Base-by-base conservation (phyloP, 306 rosid species). In the Vigna hirtella region DNA sequence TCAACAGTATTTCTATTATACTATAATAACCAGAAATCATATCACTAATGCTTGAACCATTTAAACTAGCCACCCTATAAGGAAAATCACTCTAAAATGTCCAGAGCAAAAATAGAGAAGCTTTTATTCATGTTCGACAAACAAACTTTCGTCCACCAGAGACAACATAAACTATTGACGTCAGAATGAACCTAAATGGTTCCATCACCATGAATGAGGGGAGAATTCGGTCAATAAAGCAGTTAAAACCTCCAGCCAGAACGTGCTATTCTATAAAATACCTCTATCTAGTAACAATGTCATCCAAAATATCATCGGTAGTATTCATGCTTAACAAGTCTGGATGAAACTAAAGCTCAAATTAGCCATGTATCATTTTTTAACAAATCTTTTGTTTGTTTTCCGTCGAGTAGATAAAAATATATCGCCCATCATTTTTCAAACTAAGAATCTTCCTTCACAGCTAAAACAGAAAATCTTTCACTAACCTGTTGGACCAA, bases 401-500 rank as follows among this genome's bases (percentile, higher is more conserved):
- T 45, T 80, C 43, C 7, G 15, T 70, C 26, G 52, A 36, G 7
- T 24, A 40, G 40, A 71, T 6, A 73, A 11, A 67, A 50, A n/a
- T 6, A 77, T 16, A 43, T 9, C 0, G 1, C 47, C 47, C 52
- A 43, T 26, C 59, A 45, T 52, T 76, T 53, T 57, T 52, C 56
- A 61, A 17, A 66, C 70, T 34, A 73, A 34, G 11, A 64, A 57
- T 42, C 50, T 18, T 14, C 43, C 74, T 48, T 55, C 47, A 38
- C 17, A 53, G 32, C 42, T 70, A 71, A 18, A 69, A 79, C 10
- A 68, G 28, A 71, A 72, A 66, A 45, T 9, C 22, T 15, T n/a
- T 24, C 16, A 86, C 90, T 76, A 79, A 86, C 94, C 94, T 88
- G 72, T 76, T 80, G 59, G 87, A 83, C 92, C 92, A 90, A 74